These are phyloP conservation scores for Acer negundo DNA, from an alignment of 345 rosid genomes.

Conservation along the genomic window DNA sequence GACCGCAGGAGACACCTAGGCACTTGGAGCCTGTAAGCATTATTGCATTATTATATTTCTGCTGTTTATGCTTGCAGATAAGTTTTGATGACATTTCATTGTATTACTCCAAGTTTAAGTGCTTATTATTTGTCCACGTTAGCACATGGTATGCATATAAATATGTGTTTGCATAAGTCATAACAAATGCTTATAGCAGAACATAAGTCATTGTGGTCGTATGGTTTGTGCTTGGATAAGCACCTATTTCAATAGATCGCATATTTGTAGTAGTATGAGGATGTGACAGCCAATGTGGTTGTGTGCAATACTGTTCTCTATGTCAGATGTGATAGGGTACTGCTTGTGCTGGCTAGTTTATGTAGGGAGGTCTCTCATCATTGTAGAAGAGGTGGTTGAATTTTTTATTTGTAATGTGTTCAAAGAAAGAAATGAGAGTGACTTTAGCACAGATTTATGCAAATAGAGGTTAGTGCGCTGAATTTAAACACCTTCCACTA, in stretches of 20 bases:
- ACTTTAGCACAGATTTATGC: not conserved
- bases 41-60: not conserved
- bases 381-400: not conserved
- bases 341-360: not conserved
- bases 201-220: not conserved
- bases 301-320: not conserved
- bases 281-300: not conserved
- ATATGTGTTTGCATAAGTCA: not conserved
- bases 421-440: not conserved
- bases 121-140: not conserved
- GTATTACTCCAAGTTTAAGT: not conserved
- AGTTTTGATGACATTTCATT: not conserved
- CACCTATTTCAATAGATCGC: not conserved
- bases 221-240: not conserved
- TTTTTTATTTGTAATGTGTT: not conserved
- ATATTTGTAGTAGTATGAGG: not conserved
- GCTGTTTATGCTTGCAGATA: slow-evolving; percentile 11
- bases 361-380: not conserved
- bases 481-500: not conserved
- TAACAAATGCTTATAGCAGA: not conserved
- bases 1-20: slow-evolving; percentile 83
- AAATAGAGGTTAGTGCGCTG: not conserved
- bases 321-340: not conserved
- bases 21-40: slow-evolving; percentile 74
- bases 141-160: not conserved